A percentile compares a stretch with the other conserved stretches of the same genome.
phyloP scores from a whole-genome alignment of 306 rosid genomes.

The Cicer pinnatifidum region DNA sequence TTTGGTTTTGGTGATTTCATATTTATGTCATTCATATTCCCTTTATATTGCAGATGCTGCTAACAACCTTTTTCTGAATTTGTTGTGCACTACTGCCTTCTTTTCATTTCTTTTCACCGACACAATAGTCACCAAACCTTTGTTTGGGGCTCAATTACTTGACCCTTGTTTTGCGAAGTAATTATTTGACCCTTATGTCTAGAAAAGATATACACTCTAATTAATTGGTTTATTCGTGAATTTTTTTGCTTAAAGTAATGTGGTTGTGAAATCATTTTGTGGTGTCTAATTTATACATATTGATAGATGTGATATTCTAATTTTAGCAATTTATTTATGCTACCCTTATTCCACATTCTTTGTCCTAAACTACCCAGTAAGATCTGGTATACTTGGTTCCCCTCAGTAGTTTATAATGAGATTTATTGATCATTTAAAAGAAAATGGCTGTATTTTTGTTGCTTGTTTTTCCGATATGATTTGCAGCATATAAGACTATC shows the following conservation, averaged over 20 bases:
- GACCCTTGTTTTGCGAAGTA: neutral
- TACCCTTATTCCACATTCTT: neutral
- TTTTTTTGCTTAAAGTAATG: constrained; percentile 19
- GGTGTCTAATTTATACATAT: constrained; percentile 25
- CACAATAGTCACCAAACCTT: neutral
- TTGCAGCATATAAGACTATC: neutral
- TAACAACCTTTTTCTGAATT: constrained; percentile 26
- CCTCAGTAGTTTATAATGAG: constrained; percentile 15
- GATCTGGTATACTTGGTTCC: constrained; percentile 1
- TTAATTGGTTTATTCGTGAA: constrained; percentile 1
- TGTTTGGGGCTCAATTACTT: constrained; percentile 8
- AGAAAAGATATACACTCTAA: constrained; percentile 5
- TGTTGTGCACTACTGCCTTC: constrained; percentile 18
- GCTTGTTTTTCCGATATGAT: constrained; percentile 2
- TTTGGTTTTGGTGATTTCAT: neutral
- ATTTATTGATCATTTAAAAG: constrained; percentile 21
- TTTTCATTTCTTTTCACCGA: neutral
- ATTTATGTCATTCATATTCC: constrained; percentile 3
- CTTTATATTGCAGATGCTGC: constrained; percentile 36
- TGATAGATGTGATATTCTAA: constrained; percentile 10
- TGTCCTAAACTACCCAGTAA: constrained; percentile 18
- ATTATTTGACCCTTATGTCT: constrained; percentile 10
- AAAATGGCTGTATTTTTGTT: constrained; percentile 27
- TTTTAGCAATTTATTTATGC: constrained; percentile 13
- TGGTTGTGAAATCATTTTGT: constrained; percentile 9